Evolutionary conservation across 2,329 filamentous ascomycete species (phyloP).

Genomic region (Colletotrichum ledebouriae): DNA sequence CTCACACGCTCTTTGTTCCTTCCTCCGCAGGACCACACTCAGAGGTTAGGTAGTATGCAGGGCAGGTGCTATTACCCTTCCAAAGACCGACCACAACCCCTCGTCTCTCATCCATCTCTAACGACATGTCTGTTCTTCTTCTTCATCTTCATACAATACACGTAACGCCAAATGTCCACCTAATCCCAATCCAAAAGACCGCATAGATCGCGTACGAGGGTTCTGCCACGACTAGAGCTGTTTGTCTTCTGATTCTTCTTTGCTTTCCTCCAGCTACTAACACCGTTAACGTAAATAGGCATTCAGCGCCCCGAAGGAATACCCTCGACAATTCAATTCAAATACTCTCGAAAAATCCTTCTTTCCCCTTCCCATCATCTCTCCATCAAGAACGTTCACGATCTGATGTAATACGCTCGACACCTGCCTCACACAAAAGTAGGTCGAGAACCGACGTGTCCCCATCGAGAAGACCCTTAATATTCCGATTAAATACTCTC

Average conservation of each 20-base stretch:
- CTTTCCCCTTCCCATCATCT: background rate
- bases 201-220: background rate
- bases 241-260: background rate
- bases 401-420: background rate
- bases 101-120: background rate
- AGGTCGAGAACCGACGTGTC: background rate
- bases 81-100: background rate
- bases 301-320: background rate
- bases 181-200: background rate
- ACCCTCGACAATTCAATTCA: background rate
- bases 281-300: background rate
- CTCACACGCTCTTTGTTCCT: background rate
- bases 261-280: background rate
- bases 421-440: background rate
- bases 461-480: background rate
- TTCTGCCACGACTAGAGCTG: background rate
- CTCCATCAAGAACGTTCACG: background rate
- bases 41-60: slow-evolving; percentile 3
- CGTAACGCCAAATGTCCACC: background rate
- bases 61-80: background rate
- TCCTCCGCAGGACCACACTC: background rate
- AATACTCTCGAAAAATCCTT: background rate
- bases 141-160: background rate
- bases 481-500: background rate
- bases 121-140: no score